phyloP scores from a whole-genome alignment of 169 alveolate species.

The Eimeria brunetti region DNA sequence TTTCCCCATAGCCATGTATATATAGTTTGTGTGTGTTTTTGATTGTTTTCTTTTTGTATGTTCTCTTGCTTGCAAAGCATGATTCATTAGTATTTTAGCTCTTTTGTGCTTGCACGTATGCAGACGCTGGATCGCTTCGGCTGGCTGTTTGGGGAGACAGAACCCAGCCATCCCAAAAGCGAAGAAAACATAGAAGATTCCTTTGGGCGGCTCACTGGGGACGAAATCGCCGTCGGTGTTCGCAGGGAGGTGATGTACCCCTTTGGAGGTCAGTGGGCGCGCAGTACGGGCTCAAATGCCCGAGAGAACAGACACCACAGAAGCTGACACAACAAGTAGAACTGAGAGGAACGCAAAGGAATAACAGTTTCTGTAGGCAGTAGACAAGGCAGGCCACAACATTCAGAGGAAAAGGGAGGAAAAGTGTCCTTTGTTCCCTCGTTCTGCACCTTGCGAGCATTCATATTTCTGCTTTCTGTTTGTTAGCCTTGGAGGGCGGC shows the following conservation, averaged over 20 bases:
- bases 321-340: not conserved
- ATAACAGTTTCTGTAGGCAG: not conserved
- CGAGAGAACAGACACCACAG: not conserved
- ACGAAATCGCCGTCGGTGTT: not conserved
- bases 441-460: not conserved
- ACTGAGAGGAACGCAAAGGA: not conserved
- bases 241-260: constrained; percentile 63
- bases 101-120: not conserved
- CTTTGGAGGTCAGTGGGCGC: constrained; percentile 54
- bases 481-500: constrained; percentile 72
- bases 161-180: constrained; percentile 20
- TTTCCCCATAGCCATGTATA: not conserved
- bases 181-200: constrained; percentile 34
- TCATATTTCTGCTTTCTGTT: not conserved
- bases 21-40: not conserved
- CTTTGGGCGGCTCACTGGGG: constrained; percentile 15
- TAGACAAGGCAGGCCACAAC: no score
- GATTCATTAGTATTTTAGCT: not conserved
- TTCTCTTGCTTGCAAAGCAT: not conserved
- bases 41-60: not conserved
- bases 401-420: no score
- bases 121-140: constrained; percentile 74
- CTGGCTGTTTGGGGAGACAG: constrained; percentile 74
- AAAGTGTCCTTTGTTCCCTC: not conserved
- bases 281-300: not conserved